Evolutionary conservation across 345 rosid species (phyloP).

Genomic region (Corymbia maculata): DNA sequence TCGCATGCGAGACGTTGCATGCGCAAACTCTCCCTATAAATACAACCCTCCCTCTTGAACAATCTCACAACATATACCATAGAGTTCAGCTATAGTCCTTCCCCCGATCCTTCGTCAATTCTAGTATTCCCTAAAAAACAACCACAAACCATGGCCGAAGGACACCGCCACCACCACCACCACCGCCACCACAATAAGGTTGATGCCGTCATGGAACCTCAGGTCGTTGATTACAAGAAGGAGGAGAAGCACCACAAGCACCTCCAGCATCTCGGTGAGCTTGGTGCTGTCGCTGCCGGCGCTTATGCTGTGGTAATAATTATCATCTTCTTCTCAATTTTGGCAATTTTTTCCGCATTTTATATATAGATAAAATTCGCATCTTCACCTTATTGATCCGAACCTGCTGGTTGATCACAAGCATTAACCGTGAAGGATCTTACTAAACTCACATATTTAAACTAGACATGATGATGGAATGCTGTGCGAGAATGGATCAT

Average conservation of each 20-base stretch:
- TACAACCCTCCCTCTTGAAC: background rate
- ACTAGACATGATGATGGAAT: background rate
- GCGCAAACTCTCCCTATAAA: background rate
- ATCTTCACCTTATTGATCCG: background rate
- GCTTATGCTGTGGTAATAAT: constrained; percentile 41
- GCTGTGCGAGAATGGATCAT: background rate
- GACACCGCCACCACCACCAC: constrained; percentile 29
- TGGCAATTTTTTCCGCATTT: background rate
- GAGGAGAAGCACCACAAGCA: constrained; percentile 62
- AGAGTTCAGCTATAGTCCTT: background rate
- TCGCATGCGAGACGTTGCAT: background rate
- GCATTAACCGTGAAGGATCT: background rate
- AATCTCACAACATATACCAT: background rate
- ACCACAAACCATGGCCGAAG: constrained; percentile 23
- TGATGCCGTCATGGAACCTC: background rate
- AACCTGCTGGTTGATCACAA: background rate
- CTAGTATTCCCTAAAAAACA: background rate
- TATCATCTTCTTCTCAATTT: background rate
- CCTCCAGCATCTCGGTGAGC: constrained; percentile 36
- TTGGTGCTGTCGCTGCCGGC: constrained; percentile 31
- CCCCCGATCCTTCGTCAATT: background rate
- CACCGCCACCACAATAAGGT: constrained; percentile 19
- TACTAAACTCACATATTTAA: background rate
- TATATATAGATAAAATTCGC: background rate
- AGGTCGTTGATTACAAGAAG: constrained; percentile 13